Evolutionary conservation across 2,329 filamentous ascomycete genomes (phyloP), one percentile per base, ranked within the genome.

Genomic region (Beauveria bassiana): DNA sequence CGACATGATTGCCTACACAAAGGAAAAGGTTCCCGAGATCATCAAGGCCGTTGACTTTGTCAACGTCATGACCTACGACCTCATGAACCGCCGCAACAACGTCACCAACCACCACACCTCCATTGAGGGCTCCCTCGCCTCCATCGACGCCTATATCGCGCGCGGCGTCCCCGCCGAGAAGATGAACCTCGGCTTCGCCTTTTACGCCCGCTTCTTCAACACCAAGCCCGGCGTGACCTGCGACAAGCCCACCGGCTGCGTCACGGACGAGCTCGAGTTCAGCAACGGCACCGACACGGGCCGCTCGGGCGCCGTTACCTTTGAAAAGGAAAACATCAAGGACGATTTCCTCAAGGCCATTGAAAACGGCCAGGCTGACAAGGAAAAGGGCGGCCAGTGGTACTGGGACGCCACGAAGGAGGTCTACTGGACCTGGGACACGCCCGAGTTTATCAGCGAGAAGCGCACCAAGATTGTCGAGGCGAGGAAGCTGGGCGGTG

Each of bases 21-120:
- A 74, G 5, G 71, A 79, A 26, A 82, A 82, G 8, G 77, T 85
- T 0, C 84, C 84, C 1, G 73, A 77, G 61, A 87, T 90, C 65
- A 83, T 81, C 75, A 69, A 74, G 14, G 76, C 78, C 1, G 79
- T 89, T 20, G 86, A 90, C 69, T 87, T 85, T 68, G 77, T 90
- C 68, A 90, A 90, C 54, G 74, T 90, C 65, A 90, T 90, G 87
- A 80, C 82, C 9, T 90, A 90, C 70, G 88, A 91, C 68, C 70
- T 91, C 53, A 87, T 88, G 81, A 90, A 89, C 73, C 85, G 88
- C 12, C 82, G 88, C n/a, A 85, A 90, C 70, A 82, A 76, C 55
- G 71, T 78, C 22, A 90, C 87, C 2, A 79, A 78, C 31, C 88
- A 90, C 69, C 86, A 90, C 67, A 82, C 80, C 10, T 84, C 85